Evolutionary conservation across 1,139 yeast genomes (phyloP).

Genomic region (Geotrichum macrosporum): DNA sequence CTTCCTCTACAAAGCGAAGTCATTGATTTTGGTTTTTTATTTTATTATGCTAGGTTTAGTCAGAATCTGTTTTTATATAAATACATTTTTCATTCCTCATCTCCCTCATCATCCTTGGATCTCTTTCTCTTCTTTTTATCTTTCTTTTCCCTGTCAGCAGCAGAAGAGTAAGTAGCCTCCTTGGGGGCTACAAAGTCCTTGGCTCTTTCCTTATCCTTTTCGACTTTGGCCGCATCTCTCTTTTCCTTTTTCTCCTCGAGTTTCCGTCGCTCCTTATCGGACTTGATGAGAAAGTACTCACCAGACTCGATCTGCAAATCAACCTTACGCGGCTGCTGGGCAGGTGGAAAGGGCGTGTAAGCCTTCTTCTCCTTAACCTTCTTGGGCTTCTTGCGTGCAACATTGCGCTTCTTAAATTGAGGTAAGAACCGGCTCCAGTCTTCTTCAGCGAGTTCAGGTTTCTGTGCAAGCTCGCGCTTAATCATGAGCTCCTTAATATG

Average conservation of each 20-base stretch:
- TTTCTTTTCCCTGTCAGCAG: conserved; percentile 29
- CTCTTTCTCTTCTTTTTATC: conserved; percentile 33
- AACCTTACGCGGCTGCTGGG: conserved; percentile 92
- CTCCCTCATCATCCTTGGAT: conserved; percentile 22
- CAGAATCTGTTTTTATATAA: neutral
- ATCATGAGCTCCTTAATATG: conserved; percentile 97
- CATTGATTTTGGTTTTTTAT: neutral
- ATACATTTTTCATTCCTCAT: conserved; percentile 15
- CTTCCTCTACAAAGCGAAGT: no score
- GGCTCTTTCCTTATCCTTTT: conserved; percentile 63
- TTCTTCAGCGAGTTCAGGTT: conserved; percentile 91
- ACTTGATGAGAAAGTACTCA: conserved; percentile 89
- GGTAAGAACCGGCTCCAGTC: conserved; percentile 98
- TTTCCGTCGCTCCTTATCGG: conserved; percentile 69
- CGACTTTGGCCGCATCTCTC: conserved; percentile 65
- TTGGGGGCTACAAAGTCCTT: conserved; percentile 83
- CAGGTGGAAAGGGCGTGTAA: conserved; percentile 99
- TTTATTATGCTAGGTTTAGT: neutral
- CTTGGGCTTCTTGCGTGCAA: conserved; percentile 86
- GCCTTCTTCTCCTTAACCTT: conserved; percentile 70
- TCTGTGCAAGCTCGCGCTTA: conserved; percentile 88
- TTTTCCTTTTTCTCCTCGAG: conserved; percentile 73
- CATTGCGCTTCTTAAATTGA: conserved; percentile 92
- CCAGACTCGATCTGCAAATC: conserved; percentile 98
- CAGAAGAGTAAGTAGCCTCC: conserved; percentile 49